Percentiles rank a stretch among this genome's conserved stretches.
Evolutionary conservation across 495 filamentous ascomycete genomes (phyloP).

Genomic region (Filosporella fistucella): DNA sequence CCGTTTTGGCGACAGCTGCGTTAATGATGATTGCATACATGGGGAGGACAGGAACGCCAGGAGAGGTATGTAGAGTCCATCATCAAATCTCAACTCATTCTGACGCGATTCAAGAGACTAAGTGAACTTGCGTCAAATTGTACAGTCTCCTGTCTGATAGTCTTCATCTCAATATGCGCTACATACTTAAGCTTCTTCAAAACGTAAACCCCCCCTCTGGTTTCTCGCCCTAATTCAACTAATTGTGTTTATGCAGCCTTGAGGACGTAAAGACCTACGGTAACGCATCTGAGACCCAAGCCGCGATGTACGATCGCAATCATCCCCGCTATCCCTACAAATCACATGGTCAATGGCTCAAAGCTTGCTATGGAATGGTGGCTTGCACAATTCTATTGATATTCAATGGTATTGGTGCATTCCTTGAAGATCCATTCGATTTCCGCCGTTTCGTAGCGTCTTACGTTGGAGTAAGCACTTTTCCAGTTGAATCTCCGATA

Average conservation of each 20-base stretch:
- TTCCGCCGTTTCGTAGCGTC: slow-evolving; percentile 36
- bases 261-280: slow-evolving; percentile 29
- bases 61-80: slow-evolving; percentile 27
- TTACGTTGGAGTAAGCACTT: slow-evolving; percentile 40
- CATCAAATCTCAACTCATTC: neutral
- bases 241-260: slow-evolving; percentile 18
- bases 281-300: slow-evolving; percentile 29
- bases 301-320: slow-evolving; percentile 37
- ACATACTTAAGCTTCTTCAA: slow-evolving; percentile 38
- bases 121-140: slow-evolving; percentile 40
- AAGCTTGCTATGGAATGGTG: slow-evolving; percentile 38
- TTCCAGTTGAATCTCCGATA: no score
- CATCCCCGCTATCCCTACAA: slow-evolving; percentile 41
- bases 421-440: slow-evolving; percentile 32
- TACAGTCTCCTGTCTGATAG: slow-evolving; percentile 38
- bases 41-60: slow-evolving; percentile 31
- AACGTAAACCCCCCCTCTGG: slow-evolving; percentile 24
- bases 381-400: slow-evolving; percentile 36
- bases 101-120: slow-evolving; percentile 20
- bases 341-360: slow-evolving; percentile 41
- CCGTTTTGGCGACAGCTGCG: slow-evolving; percentile 39
- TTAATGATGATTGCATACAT: slow-evolving; percentile 45
- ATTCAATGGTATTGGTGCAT: slow-evolving; percentile 40
- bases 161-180: slow-evolving; percentile 38
- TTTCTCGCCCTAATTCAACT: neutral